Conservation (phyloP, 129 eudicot species). For the Calendula officinalis region DNA sequence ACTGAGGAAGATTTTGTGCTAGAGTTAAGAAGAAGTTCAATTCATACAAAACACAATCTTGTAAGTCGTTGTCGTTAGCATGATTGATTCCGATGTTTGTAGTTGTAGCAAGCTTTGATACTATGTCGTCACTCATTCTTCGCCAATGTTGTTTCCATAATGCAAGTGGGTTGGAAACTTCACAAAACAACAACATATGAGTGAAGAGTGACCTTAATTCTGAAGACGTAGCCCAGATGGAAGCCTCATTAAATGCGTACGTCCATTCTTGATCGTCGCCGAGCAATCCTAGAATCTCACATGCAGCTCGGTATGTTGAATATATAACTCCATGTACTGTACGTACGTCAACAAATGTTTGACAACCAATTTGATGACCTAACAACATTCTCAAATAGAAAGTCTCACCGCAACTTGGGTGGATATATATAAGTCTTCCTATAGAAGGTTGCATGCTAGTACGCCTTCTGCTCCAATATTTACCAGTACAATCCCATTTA, state of each 20-base stretch:
- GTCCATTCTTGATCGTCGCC: no score
- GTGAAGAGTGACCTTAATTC: no score
- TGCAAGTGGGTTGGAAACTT: no score
- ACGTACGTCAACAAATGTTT: neutral
- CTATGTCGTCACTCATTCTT: neutral
- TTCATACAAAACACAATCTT: no score
- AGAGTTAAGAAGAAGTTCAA: no score
- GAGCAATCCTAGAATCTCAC: no score
- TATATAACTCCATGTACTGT: neutral
- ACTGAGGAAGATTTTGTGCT: no score
- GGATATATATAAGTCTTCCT: neutral
- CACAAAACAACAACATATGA: no score
- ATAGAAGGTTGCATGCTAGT: neutral
- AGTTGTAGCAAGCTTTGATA: neutral
- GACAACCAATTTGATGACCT: neutral
- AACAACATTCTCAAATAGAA: neutral
- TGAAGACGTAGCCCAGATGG: no score
- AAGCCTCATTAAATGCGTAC: no score
- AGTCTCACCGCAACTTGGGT: neutral
- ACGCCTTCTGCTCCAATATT: neutral
- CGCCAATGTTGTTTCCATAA: no score
- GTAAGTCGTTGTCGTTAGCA: neutral
- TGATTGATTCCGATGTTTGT: no score
- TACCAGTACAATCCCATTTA: neutral
- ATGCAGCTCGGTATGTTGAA: neutral